These are phyloP conservation scores for Candida michaelii DNA, from an alignment of 805 yeast species.

Conservation along the genomic window DNA sequence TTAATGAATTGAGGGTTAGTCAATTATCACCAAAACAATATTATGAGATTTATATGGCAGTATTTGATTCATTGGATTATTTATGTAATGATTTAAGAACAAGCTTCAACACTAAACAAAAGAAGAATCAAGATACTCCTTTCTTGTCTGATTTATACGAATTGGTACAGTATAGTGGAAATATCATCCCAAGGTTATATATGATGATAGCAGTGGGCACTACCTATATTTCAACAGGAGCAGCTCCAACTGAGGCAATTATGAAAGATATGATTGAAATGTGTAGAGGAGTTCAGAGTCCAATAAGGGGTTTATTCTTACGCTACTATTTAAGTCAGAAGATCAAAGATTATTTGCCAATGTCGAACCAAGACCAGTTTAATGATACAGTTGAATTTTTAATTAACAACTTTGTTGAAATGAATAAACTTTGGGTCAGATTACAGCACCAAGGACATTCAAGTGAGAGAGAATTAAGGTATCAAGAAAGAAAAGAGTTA, in stretches of 20 bases:
- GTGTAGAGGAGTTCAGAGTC: constrained; percentile 97
- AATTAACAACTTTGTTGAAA: constrained; percentile 86
- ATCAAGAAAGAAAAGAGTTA: constrained; percentile 79
- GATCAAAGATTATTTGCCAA: constrained; percentile 65
- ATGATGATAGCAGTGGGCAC: constrained; percentile 95
- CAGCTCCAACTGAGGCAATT: constrained; percentile 80
- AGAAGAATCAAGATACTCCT: constrained; percentile 27
- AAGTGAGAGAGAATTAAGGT: constrained; percentile 71
- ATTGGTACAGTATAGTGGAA: constrained; percentile 92
- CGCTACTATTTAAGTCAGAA: constrained; percentile 87
- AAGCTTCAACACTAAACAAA: constrained; percentile 65
- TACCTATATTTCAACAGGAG: constrained; percentile 74
- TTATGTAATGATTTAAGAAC: constrained; percentile 65
- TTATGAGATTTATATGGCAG: constrained; percentile 83
- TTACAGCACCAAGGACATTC: constrained; percentile 94
- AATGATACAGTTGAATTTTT: constrained; percentile 76
- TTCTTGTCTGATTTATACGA: constrained; percentile 85
- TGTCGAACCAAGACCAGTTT: constrained; percentile 38
- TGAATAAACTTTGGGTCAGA: constrained; percentile 98
- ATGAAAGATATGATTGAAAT: constrained; percentile 96
- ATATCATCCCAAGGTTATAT: constrained; percentile 86
- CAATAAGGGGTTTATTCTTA: constrained; percentile 85
- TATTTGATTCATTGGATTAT: constrained; percentile 76
- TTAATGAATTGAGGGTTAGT: constrained; percentile 78
- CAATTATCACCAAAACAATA: constrained; percentile 83